Evolutionary conservation across 306 rosid species (phyloP), one percentile per base, ranked within the genome.

Genomic region (Dalbergia cochinchinensis): DNA sequence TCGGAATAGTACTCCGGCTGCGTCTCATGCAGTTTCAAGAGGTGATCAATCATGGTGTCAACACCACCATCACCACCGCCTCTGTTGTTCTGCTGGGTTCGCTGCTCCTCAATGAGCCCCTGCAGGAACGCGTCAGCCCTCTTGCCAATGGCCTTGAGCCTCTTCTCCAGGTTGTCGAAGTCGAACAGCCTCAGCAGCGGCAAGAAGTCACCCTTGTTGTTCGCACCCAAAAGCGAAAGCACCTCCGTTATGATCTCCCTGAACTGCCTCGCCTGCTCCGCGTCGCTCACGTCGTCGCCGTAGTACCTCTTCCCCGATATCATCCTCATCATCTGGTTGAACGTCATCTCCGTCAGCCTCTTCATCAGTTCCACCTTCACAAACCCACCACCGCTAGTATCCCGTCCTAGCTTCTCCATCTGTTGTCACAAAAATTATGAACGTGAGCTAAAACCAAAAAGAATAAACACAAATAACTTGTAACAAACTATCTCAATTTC

Each of bases 311-410:
- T 69, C 37, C 81, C 81, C 0, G 85, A 76, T 1, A 82, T 76
- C 85, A 82, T 82, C 39, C 78, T 82, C 85, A 82, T 82, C 78
- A 76, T 63, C 3, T 5, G 19, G 55, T 82, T 82, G 37, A 76
- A 82, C 4, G 85, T 76, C 82, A 76, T 82, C 68, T 76, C 85
- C 31, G 61, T 75, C 1, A 82, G 41, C 55, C 61, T 69, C 0
- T 20, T 0, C 14, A 65, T 35, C 0, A 81, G 11, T 4, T 67
- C 77, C 39, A 81, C 77, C 10, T 48, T 48, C 3, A 11, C 5
- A 2, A 68, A 73, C 8, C 19, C 50, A 4, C 33, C 39, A 4
- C 0, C 14, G 5, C 5, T 12, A 5, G 16, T 4, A 37, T 80
- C 78, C 0, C 54, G 65, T 6, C 42, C n/a, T 0, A 76, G 42